A percentile compares a stretch with the other conserved stretches of the same genome.
Evolutionary conservation across 805 yeast genomes (phyloP).

Genomic region (Yarrowia sp.): DNA sequence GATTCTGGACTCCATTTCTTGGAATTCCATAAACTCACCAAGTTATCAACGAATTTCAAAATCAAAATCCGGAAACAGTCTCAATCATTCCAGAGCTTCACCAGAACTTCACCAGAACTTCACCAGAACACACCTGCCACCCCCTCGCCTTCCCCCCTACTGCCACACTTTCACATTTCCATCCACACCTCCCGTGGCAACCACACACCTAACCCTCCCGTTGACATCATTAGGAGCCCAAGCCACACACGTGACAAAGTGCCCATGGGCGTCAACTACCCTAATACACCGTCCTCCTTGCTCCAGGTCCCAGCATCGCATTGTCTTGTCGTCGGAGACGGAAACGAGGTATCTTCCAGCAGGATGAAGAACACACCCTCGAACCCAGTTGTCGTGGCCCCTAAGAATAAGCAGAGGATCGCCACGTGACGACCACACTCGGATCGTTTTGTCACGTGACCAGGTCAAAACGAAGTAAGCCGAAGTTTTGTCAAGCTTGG

Average conservation of each 20-base stretch:
- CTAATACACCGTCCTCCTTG: slow-evolving; percentile 56
- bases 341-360: slow-evolving; percentile 72
- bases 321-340: slow-evolving; percentile 78
- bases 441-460: slow-evolving; percentile 77
- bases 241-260: slow-evolving; percentile 69
- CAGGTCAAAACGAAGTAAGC: slow-evolving; percentile 74
- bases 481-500: slow-evolving; percentile 47
- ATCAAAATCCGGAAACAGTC: too few relatives aligned
- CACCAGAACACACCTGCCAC: too few relatives aligned
- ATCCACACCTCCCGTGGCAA: slow-evolving; percentile 72
- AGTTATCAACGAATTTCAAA: too few relatives aligned
- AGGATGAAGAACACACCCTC: slow-evolving; percentile 73
- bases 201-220: slow-evolving; percentile 62
- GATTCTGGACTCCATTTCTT: too few relatives aligned
- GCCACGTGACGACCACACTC: slow-evolving; percentile 78
- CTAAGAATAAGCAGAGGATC: slow-evolving; percentile 60
- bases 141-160: slow-evolving; percentile 42
- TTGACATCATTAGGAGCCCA: slow-evolving; percentile 52
- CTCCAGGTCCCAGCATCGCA: slow-evolving; percentile 78
- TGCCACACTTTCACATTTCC: slow-evolving; percentile 63
- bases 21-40: too few relatives aligned
- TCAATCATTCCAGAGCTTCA: too few relatives aligned
- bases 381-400: slow-evolving; percentile 91
- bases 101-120: too few relatives aligned
- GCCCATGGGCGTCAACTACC: slow-evolving; percentile 69